Percentiles rank a stretch among this genome's conserved stretches.
Evolutionary conservation across 2,329 filamentous ascomycete species (phyloP).

Genomic region (Aspergillus sp.): DNA sequence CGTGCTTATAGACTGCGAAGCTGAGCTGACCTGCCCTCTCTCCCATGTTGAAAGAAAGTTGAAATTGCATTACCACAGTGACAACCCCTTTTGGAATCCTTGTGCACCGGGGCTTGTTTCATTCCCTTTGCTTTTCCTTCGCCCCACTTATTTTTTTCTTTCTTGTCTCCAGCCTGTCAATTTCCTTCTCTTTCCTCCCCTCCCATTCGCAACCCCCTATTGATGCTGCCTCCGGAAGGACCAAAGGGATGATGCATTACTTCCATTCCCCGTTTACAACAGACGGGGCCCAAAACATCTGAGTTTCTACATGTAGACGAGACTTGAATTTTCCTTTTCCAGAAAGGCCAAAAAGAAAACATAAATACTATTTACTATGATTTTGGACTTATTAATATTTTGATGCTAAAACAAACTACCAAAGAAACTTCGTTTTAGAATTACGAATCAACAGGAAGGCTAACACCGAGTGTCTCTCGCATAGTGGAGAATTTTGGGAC

Average conservation of each 20-base stretch:
- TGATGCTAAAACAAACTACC: too few relatives aligned
- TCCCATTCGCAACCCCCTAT: neutral
- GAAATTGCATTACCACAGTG: constrained; percentile 4
- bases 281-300: neutral
- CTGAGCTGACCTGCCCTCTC: neutral
- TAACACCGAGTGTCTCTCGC: too few relatives aligned
- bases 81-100: neutral
- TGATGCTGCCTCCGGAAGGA: constrained; percentile 8
- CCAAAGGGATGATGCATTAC: constrained; percentile 6
- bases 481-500: neutral
- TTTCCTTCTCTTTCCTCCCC: neutral
- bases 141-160: neutral
- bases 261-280: neutral
- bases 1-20: constrained; percentile 4
- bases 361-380: neutral
- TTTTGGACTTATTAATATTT: neutral
- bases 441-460: too few relatives aligned
- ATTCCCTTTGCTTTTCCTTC: neutral
- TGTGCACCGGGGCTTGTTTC: neutral
- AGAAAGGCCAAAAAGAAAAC: neutral
- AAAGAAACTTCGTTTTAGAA: too few relatives aligned
- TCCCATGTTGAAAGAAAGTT: constrained; percentile 1
- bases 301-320: constrained; percentile 13
- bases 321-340: neutral
- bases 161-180: neutral